Conservation (phyloP, 345 rosid species). For the Citrus trifoliata region DNA sequence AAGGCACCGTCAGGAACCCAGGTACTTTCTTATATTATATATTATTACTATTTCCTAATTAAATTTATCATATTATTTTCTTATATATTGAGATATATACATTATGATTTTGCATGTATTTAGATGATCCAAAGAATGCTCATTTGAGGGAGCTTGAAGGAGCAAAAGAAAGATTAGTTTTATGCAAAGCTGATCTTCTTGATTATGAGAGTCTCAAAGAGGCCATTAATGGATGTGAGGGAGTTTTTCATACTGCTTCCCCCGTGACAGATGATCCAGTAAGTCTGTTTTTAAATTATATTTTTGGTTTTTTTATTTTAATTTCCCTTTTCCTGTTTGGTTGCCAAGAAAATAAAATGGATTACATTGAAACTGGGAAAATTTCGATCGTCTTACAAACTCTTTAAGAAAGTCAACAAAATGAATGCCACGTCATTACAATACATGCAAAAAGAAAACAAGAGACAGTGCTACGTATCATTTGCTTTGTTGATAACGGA, state of each 20-base stretch:
- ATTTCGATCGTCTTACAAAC: neutral
- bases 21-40: constrained; percentile 29
- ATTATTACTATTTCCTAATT: no score
- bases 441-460: neutral
- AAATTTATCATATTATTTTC: no score
- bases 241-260: constrained; percentile 96
- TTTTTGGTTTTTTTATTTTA: neutral
- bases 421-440: no score
- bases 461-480: no score
- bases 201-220: constrained; percentile 58
- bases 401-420: neutral
- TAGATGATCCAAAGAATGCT: constrained; percentile 80
- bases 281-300: constrained; percentile 13
- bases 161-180: constrained; percentile 74
- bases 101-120: neutral
- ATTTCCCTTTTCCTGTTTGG: constrained; percentile 8
- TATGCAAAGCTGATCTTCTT: constrained; percentile 78
- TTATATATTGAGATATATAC: no score
- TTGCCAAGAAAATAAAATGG: constrained; percentile 14
- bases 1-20: constrained; percentile 88
- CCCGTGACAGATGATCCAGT: constrained; percentile 98
- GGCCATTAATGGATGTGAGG: constrained; percentile 80
- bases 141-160: constrained; percentile 91
- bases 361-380: neutral
- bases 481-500: neutral